These are phyloP conservation scores for Hericium erinaceus DNA, from an alignment of 768 basidiomycete species.

Conservation along the genomic window DNA sequence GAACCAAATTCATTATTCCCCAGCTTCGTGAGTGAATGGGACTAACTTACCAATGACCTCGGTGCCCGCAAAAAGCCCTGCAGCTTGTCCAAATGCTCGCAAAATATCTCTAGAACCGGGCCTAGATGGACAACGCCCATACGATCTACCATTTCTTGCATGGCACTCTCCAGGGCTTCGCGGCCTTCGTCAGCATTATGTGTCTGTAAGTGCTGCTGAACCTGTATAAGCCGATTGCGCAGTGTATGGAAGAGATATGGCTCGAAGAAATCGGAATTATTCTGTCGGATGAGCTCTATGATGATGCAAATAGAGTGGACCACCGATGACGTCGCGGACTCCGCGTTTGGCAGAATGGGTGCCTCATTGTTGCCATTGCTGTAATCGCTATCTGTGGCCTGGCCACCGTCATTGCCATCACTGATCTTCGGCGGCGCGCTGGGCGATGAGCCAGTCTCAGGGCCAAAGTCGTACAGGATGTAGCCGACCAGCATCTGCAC, in stretches of 20 bases:
- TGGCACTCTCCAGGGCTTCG: constrained; percentile 59
- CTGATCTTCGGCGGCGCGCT: constrained; percentile 14
- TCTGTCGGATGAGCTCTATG: constrained; percentile 91
- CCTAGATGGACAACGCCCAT: constrained; percentile 92
- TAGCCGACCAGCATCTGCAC: constrained; percentile 65
- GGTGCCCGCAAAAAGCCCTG: constrained; percentile 64
- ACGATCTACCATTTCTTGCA: constrained; percentile 73
- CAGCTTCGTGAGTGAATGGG: background rate
- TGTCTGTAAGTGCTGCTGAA: constrained; percentile 61
- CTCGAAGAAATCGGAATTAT: constrained; percentile 98
- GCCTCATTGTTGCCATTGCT: background rate
- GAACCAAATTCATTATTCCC: background rate
- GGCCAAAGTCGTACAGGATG: constrained; percentile 60
- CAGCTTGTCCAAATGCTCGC: constrained; percentile 56
- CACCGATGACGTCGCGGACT: constrained; percentile 66
- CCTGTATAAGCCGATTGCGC: constrained; percentile 80
- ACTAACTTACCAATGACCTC: constrained; percentile 57
- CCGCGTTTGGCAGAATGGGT: constrained; percentile 34
- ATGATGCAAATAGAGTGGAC: constrained; percentile 81
- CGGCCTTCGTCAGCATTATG: constrained; percentile 46
- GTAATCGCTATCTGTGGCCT: no score
- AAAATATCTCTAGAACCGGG: constrained; percentile 65
- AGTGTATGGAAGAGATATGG: constrained; percentile 93
- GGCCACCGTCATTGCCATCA: constrained; percentile 8
- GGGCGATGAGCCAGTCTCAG: background rate